Conservation (phyloP, 1,284 basidiomycete genomes). For the Trametes pubescens region DNA sequence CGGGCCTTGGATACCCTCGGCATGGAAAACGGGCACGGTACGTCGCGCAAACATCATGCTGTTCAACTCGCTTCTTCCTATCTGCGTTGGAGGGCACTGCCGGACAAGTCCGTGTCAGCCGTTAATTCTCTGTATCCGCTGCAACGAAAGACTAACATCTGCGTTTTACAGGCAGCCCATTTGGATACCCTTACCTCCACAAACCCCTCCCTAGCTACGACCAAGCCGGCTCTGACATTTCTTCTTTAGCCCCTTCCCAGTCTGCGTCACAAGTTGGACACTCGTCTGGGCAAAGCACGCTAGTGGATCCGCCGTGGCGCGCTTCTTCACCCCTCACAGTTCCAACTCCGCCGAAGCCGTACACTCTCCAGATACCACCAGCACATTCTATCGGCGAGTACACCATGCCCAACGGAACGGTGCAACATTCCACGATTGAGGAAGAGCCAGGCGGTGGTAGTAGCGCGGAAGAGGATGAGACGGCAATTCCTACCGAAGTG, state of each 20-base stretch:
- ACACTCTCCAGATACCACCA: constrained; percentile 54
- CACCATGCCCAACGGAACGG: constrained; percentile 47
- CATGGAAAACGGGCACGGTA: constrained; percentile 38
- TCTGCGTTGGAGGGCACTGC: constrained; percentile 15
- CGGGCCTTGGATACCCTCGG: constrained; percentile 48
- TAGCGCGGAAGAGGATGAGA: constrained; percentile 47
- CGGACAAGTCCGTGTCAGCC: constrained; percentile 19
- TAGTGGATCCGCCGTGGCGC: constrained; percentile 19
- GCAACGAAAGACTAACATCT: not conserved
- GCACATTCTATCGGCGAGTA: constrained; percentile 64
- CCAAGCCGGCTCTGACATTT: constrained; percentile 44
- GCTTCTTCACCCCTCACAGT: constrained; percentile 12
- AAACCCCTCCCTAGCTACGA: constrained; percentile 36
- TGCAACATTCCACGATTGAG: constrained; percentile 54
- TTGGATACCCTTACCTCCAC: constrained; percentile 28
- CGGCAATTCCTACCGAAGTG: constrained; percentile 48
- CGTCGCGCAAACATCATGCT: constrained; percentile 21
- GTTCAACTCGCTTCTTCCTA: not conserved
- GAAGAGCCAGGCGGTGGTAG: constrained; percentile 41
- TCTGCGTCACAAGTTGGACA: constrained; percentile 50
- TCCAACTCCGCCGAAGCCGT: constrained; percentile 29
- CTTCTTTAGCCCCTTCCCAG: constrained; percentile 53
- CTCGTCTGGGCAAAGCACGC: constrained; percentile 1
- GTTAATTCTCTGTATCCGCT: not conserved
- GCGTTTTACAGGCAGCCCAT: constrained; percentile 26